phyloP scores from a whole-genome alignment of 257 asterid genomes.

The Rubia yunnanensis region DNA sequence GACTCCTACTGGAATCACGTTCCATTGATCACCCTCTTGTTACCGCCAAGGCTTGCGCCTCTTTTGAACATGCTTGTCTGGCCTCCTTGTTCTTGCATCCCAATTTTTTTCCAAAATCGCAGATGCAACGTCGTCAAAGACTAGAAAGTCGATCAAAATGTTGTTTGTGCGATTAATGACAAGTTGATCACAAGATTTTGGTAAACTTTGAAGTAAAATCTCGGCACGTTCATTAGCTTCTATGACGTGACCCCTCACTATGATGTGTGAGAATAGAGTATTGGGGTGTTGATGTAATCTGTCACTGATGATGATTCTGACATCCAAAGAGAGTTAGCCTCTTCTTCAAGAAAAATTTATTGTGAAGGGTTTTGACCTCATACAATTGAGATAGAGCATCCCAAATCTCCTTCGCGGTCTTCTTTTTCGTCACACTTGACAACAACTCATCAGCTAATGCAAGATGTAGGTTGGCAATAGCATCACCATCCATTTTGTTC shows the following conservation, averaged over 20 bases:
- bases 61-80: not conserved
- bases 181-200: not conserved
- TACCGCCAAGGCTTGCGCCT: not conserved
- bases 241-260: too few relatives aligned
- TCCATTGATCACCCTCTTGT: conserved; percentile 7
- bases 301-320: not conserved
- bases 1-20: conserved; percentile 5
- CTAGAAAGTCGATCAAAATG: not conserved
- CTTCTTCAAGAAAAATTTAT: not conserved
- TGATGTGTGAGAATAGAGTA: too few relatives aligned
- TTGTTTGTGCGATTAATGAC: not conserved
- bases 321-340: conserved; percentile 6
- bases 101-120: not conserved
- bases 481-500: too few relatives aligned
- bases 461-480: too few relatives aligned
- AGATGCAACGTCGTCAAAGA: conserved; percentile 5
- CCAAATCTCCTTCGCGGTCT: too few relatives aligned
- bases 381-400: too few relatives aligned
- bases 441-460: not conserved
- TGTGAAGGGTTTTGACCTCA: too few relatives aligned
- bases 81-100: conserved; percentile 3
- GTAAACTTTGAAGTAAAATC: not conserved
- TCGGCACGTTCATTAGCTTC: not conserved
- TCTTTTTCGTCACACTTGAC: too few relatives aligned
- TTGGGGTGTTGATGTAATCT: too few relatives aligned